Base-by-base conservation (phyloP, 2,329 filamentous ascomycete genomes). In the Penicillium freii region DNA sequence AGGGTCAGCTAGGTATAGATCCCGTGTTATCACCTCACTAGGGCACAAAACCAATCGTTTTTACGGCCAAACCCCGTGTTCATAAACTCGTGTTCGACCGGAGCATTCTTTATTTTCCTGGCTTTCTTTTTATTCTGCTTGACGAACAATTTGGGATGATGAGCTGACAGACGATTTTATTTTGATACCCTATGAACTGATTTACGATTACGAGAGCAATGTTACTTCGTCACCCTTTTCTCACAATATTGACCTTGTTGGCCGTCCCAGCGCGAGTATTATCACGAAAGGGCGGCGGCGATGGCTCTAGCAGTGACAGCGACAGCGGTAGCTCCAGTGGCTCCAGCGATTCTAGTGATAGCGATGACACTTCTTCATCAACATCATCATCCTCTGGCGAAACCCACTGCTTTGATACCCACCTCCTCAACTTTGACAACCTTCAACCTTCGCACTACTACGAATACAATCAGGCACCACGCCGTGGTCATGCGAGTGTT, bases 381-480 rank as follows among this genome's bases (percentile, higher is more conserved):
- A 17, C 25, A 23, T 9, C 49, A 33, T 21, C 55, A 19, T 34
- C 45, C 13, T 33, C 19, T 2, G 27, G 33, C 17, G 25, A 2
- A 17, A 6, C 4, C 27, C 8, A 19, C 19, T 58, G 56, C 46
- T 42, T 23, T 17, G 52, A 56, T 43, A 17, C 34, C 40, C 52
- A 58, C 39, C 40, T 31, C 7, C 56, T 58, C n/a, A 25, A 49
- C 25, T 45, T 50, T n/a, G 34, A 36, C 1, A 42, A 50, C 27
- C 40, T 58, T 15, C 46, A 51, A 21, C 56, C 52, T 15, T 19
- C 8, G 5, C 47, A 58, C 36, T 58, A 58, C 27, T 15, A 39
- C 3, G 10, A 27, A 33, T 58, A 58, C 46, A 58, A 49, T 13
- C 17, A 29, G 4, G 51, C n/a, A 17, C 47, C 53, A 44, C 39